Evolutionary conservation across 306 rosid species (phyloP), one percentile per base, ranked within the genome.

Genomic region (Myrica gale): DNA sequence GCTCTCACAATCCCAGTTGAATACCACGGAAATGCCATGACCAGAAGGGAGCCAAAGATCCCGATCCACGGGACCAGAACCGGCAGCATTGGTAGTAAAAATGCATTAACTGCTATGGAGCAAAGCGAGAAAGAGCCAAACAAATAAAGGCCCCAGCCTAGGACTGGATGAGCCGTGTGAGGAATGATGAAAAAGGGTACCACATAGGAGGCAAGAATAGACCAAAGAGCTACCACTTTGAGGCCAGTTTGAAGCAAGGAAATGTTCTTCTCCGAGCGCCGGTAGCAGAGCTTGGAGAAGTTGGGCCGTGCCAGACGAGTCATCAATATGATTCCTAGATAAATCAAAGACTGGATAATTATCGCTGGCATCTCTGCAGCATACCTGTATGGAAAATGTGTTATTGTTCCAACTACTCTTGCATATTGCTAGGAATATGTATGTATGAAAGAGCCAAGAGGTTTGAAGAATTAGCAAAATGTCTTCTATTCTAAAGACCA

Each of bases 11-110:
- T 87, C 4, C 98, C 98, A 60, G 89, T 75, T 1, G 88, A 37
- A 56, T 88, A 93, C 91, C 92, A 93, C 5, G 98, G 97, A 75
- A 48, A 89, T 3, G 90, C 97, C 98, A 93, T 93, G 32, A 88
- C 91, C 37, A 89, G 23, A 19, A 93, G 87, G n/a, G 52, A 80
- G 11, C 98, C 97, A 0, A 74, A 52, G 15, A 91, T 82, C 9
- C 84, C 92, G 6, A 88, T 16, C 91, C 89, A 90, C 0, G 89
- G 93, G 19, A 79, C 71, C 81, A 93, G 65, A 76, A 91, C 86
- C 0, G 97, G 84, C 7, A 93, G 72, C 84, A 63, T 55, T 61
- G 96, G 98, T 21, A 93, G 89, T 63, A 90, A 78, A 74, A 89
- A 88, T 5, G 86, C 82, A 46, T 88, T 93, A 66, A 75, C 66